Evolutionary conservation across 2,329 filamentous ascomycete genomes (phyloP).

Genomic region (Penicillium sp.): DNA sequence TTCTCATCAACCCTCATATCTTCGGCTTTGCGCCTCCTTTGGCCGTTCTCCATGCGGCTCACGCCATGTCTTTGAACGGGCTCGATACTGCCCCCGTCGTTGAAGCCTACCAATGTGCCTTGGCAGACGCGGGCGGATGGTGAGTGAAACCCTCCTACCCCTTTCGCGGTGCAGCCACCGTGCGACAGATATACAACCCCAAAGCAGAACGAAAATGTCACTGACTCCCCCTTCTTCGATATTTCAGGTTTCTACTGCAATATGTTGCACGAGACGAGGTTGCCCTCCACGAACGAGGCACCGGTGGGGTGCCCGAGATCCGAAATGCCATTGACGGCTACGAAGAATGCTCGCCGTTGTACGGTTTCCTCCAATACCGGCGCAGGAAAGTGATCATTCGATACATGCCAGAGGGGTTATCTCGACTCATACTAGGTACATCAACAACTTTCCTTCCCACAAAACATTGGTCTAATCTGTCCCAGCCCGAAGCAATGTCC

Average conservation of each 20-base stretch:
- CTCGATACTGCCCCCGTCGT: slow-evolving; percentile 77
- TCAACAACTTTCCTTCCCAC: slow-evolving; percentile 9
- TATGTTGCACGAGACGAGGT: slow-evolving; percentile 88
- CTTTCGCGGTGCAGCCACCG: slow-evolving; percentile 4
- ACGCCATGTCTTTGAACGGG: slow-evolving; percentile 89
- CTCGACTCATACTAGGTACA: slow-evolving; percentile 86
- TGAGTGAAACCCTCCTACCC: slow-evolving; percentile 51
- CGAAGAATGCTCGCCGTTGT: slow-evolving; percentile 81
- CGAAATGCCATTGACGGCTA: slow-evolving; percentile 75
- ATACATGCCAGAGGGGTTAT: slow-evolving; percentile 87
- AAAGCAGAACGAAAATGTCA: background rate
- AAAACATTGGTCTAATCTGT: slow-evolving; percentile 12
- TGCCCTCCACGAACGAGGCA: slow-evolving; percentile 72
- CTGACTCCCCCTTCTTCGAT: slow-evolving; percentile 6
- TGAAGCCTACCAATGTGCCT: slow-evolving; percentile 78
- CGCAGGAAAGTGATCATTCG: slow-evolving; percentile 88
- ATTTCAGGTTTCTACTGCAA: slow-evolving; percentile 82
- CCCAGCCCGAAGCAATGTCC: slow-evolving; percentile 75
- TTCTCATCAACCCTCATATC: background rate
- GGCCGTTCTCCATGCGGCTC: slow-evolving; percentile 34
- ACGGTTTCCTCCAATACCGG: slow-evolving; percentile 86
- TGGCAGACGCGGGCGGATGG: slow-evolving; percentile 89
- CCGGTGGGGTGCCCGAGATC: slow-evolving; percentile 79
- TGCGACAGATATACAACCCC: background rate
- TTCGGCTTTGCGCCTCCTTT: slow-evolving; percentile 6